Evolutionary conservation across 2,329 filamentous ascomycete species (phyloP), one percentile per base, ranked within the genome.

Genomic region (Aspergillus sp.): DNA sequence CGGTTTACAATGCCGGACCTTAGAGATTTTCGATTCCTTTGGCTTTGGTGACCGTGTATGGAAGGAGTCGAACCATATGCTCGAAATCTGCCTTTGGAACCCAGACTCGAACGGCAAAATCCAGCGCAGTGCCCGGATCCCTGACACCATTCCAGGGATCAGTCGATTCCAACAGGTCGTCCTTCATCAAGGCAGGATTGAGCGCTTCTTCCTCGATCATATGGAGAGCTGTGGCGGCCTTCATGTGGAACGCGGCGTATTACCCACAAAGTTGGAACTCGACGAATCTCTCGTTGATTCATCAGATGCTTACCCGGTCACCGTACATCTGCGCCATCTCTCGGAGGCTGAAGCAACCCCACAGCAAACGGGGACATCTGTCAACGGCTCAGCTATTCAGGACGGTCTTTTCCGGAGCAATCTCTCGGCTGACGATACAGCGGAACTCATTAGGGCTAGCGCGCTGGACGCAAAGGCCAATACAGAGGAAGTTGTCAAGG

Each of bases 101-200:
- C 88, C 88, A 0, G 83, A 84, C 56, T 71, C 79, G 33, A 74
- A 85, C 37, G 86, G 86, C 1, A 69, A 75, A 0, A 80, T 91
- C 51, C 76, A 76, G 46, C 80, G 86, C 41, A 84, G 79, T 27
- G 86, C 85, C 50, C 80, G 84, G 44, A 85, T 88, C 17, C 80
- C 83, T 0, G 86, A 90, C 70, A 87, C 83, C 0, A 83, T 84
- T 46, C 79, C 81, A 0, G 85, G 84, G 0, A 76, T 88, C 50
- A 86, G 81, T 20, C 80, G 82, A 5, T 89, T 88, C 62, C 83
- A 85, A 54, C 83, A 90, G 67, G 82, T 86, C 3, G 84, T 89
- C 4, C 71, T 92, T 40, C 88, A 90, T 64, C 89, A 91, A 72
- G 89, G 87, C 2, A 82, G 87, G 2, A 85, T 90, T 59, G 88